A percentile compares a stretch with the other conserved stretches of the same genome.
Evolutionary conservation across 148 eudicot species (phyloP).

Genomic region (Amaranthus hypochondriacus): DNA sequence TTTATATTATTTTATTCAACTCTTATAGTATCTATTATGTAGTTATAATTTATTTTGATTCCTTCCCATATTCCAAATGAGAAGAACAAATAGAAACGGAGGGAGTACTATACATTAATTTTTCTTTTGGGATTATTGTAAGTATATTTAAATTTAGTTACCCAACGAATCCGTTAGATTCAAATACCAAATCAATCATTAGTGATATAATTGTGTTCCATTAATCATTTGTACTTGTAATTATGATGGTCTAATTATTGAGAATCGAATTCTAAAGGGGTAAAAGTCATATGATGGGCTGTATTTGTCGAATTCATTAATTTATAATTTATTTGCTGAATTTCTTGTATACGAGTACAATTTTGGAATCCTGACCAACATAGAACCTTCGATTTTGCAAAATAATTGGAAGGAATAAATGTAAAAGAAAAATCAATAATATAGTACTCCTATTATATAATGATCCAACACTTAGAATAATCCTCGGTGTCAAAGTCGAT

Average conservation of each 20-base stretch:
- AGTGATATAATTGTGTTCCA: neutral
- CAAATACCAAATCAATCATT: neutral
- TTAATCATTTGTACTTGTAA: neutral
- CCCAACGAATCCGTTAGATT: neutral
- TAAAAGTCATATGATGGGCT: neutral
- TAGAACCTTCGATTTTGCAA: constrained; percentile 4
- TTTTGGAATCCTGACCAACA: neutral
- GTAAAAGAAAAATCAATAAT: no score
- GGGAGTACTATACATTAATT: no score
- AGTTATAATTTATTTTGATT: no score
- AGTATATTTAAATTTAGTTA: neutral
- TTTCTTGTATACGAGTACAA: neutral
- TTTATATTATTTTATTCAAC: no score
- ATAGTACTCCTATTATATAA: neutral
- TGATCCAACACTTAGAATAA: neutral
- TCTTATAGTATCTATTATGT: no score
- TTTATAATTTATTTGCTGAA: no score
- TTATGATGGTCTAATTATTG: neutral
- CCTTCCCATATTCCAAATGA: no score
- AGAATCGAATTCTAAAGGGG: neutral
- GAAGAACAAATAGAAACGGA: no score
- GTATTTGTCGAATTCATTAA: neutral
- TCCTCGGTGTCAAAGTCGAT: no score
- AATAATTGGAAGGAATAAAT: neutral
- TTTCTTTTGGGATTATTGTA: no score